Evolutionary conservation across 1,284 basidiomycete genomes (phyloP).

Genomic region (Irpex sp.): DNA sequence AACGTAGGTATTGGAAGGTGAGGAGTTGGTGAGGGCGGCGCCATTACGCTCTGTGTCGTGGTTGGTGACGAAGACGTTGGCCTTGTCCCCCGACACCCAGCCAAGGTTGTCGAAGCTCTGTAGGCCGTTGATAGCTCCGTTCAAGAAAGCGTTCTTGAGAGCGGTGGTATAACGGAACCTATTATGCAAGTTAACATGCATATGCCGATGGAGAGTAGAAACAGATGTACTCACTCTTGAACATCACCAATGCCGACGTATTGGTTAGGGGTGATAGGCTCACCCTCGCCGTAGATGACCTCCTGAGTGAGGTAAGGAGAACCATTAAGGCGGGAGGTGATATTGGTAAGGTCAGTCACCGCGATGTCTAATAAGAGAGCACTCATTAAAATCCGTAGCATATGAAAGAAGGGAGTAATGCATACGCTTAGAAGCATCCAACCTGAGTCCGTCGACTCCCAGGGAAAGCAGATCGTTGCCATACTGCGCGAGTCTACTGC

Average conservation of each 20-base stretch:
- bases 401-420: not conserved
- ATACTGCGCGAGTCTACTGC: conserved; percentile 48
- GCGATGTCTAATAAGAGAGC: conserved; percentile 42
- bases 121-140: conserved; percentile 47
- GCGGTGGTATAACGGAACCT: conserved; percentile 63
- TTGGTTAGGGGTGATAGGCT: conserved; percentile 52
- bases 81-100: conserved; percentile 50
- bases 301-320: conserved; percentile 58
- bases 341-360: conserved; percentile 49
- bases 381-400: not conserved
- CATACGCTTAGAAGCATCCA: conserved; percentile 67
- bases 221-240: conserved; percentile 45
- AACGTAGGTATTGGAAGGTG: conserved; percentile 61
- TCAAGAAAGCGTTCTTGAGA: conserved; percentile 48
- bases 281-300: conserved; percentile 48
- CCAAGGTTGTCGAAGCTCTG: conserved; percentile 54
- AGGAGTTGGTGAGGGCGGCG: conserved; percentile 51
- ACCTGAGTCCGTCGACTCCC: conserved; percentile 59
- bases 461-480: conserved; percentile 59
- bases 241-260: conserved; percentile 61
- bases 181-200: not conserved
- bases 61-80: conserved; percentile 68
- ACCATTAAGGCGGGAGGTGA: conserved; percentile 39
- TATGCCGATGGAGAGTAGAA: not conserved
- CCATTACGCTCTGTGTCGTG: conserved; percentile 67